Evolutionary conservation across 2,329 filamentous ascomycete genomes (phyloP).

Genomic region (Ophiostoma piceae): DNA sequence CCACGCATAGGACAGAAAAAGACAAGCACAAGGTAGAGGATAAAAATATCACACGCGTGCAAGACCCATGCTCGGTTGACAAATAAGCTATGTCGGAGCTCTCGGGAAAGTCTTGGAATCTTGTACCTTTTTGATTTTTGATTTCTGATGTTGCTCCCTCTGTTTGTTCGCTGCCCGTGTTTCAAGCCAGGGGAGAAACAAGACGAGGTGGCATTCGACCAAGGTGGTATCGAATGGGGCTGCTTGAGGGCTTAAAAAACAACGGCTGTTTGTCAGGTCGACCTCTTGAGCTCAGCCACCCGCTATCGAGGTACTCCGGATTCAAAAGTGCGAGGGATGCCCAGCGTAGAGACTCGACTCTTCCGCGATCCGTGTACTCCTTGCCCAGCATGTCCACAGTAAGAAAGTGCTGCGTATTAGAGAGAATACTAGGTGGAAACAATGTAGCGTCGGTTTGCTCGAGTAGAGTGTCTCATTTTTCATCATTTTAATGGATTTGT

Average conservation of each 20-base stretch:
- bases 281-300: slow-evolving; percentile 4
- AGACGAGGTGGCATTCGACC: background rate
- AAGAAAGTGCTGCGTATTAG: background rate
- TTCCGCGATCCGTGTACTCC: slow-evolving; percentile 11
- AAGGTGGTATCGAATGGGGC: background rate
- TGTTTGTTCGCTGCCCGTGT: background rate
- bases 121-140: background rate
- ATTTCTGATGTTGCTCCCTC: background rate
- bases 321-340: slow-evolving; percentile 6
- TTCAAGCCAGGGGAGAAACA: background rate
- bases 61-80: background rate
- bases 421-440: background rate
- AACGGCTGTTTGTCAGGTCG: background rate
- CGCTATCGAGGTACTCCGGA: background rate
- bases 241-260: background rate
- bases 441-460: background rate
- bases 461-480: background rate
- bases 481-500: background rate
- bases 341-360: too few species aligned
- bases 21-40: background rate
- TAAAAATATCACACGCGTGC: background rate
- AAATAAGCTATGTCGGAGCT: background rate
- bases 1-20: background rate
- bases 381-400: background rate
- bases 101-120: background rate